Conservation (phyloP, 768 basidiomycete species). For the Pleurotus salmoneostramineus region DNA sequence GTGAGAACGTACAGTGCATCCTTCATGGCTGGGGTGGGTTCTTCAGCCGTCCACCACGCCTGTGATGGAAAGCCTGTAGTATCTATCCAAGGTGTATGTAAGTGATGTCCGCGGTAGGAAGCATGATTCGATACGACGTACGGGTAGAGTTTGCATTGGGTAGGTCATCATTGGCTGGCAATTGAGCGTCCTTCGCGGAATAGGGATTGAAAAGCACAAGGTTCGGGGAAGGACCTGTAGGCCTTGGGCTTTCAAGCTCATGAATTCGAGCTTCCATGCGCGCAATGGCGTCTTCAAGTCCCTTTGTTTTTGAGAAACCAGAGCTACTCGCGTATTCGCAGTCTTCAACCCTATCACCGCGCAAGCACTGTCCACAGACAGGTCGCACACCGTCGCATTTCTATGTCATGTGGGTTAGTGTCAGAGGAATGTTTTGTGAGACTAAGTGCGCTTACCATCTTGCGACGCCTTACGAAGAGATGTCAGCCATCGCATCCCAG, state of each 20-base stretch:
- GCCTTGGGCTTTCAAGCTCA: constrained; percentile 37
- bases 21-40: constrained; percentile 26
- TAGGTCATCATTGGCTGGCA: not conserved
- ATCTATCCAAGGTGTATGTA: not conserved
- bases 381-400: constrained; percentile 54
- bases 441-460: not conserved
- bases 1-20: constrained; percentile 25
- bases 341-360: constrained; percentile 45
- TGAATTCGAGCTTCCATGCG: constrained; percentile 43
- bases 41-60: constrained; percentile 12
- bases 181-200: not conserved
- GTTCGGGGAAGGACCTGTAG: constrained; percentile 13
- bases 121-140: too few species aligned
- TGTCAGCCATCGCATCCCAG: not conserved
- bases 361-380: constrained; percentile 46
- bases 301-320: constrained; percentile 42
- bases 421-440: not conserved
- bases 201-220: constrained; percentile 37
- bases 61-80: not conserved
- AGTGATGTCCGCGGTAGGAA: not conserved
- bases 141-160: too few species aligned
- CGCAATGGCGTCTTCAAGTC: constrained; percentile 47
- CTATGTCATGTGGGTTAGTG: constrained; percentile 22
- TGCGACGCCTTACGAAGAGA: constrained; percentile 2
- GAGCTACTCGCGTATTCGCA: constrained; percentile 54